These are phyloP conservation scores for Medicago ruthenica DNA, from an alignment of 306 rosid genomes.

Conservation along the genomic window DNA sequence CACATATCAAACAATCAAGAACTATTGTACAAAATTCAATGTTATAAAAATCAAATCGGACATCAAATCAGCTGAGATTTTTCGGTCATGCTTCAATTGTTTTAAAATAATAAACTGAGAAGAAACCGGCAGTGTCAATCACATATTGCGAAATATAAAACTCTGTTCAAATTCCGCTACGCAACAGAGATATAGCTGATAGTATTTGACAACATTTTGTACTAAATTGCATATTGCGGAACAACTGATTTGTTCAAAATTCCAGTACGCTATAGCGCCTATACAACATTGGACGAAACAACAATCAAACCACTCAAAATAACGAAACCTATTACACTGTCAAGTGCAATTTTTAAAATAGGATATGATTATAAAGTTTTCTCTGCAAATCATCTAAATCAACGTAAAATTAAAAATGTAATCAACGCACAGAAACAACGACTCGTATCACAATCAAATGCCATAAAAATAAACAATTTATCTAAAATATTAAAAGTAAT, in stretches of 20 bases:
- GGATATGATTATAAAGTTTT: not conserved
- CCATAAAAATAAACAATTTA: not conserved
- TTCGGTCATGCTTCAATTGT: not conserved
- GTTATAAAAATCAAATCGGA: not conserved
- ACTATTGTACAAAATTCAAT: not conserved
- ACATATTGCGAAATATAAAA: too few relatives aligned
- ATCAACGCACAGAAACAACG: not conserved
- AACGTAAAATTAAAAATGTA: not conserved
- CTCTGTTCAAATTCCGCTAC: too few relatives aligned
- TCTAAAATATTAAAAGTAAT: not conserved
- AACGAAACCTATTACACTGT: not conserved
- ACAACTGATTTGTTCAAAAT: too few relatives aligned
- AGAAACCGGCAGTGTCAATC: not conserved
- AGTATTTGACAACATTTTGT: too few relatives aligned
- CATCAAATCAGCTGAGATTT: not conserved
- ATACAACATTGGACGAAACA: not conserved
- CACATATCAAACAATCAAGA: not conserved
- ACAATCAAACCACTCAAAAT: not conserved
- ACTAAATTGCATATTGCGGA: too few relatives aligned
- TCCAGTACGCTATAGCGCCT: too few relatives aligned
- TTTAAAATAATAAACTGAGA: not conserved
- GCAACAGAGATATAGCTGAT: too few relatives aligned
- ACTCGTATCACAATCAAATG: not conserved
- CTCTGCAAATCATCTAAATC: conserved; percentile 5
- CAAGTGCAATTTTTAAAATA: not conserved